phyloP scores from a whole-genome alignment of 345 rosid genomes.

The Eucalyptus erythrocorys region DNA sequence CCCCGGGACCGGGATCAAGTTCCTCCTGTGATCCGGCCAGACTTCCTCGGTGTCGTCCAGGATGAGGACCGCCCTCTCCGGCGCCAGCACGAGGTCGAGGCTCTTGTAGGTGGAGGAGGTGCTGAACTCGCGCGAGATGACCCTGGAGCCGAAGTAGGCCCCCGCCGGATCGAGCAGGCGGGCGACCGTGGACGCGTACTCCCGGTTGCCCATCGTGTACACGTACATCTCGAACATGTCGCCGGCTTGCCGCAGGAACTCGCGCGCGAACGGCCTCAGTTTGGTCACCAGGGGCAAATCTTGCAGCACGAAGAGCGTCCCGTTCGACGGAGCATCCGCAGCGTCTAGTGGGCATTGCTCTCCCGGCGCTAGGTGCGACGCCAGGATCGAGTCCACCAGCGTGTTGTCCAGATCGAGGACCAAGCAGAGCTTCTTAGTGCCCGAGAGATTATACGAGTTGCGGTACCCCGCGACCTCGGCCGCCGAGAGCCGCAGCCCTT shows the following conservation, averaged over 20 bases:
- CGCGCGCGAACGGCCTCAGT: constrained; percentile 3
- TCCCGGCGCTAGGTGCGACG: background rate
- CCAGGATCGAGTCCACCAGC: background rate
- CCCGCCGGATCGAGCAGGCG: background rate
- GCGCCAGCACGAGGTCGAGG: background rate
- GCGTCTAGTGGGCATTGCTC: background rate
- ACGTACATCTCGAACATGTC: constrained; percentile 4
- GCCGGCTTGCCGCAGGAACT: constrained; percentile 1
- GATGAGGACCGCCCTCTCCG: background rate
- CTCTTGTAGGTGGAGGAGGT: background rate
- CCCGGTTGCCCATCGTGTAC: constrained; percentile 1
- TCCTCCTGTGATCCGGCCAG: background rate
- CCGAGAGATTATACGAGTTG: background rate
- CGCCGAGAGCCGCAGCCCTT: background rate
- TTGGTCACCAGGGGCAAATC: background rate
- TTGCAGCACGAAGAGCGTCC: background rate
- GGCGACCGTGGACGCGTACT: background rate
- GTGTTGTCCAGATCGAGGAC: constrained; percentile 18
- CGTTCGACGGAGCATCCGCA: background rate
- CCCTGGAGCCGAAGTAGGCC: background rate
- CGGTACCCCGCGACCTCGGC: background rate
- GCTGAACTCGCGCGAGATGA: background rate
- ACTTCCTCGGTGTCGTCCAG: background rate
- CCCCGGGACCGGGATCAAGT: background rate
- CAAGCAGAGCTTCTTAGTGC: background rate